Evolutionary conservation across 2,329 filamentous ascomycete genomes (phyloP), one percentile per base, ranked within the genome.

Genomic region (Penicillium sp.): DNA sequence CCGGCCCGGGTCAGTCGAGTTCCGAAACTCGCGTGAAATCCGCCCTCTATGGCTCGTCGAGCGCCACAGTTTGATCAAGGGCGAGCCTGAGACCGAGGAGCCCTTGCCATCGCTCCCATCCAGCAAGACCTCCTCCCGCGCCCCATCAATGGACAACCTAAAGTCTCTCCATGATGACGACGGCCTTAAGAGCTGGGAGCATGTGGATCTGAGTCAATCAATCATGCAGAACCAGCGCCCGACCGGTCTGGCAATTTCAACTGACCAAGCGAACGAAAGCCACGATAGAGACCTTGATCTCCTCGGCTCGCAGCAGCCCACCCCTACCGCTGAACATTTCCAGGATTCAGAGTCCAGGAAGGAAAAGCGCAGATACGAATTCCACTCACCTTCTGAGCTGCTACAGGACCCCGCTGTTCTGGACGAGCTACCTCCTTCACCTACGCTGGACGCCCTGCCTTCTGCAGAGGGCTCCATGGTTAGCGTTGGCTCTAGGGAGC

Each of bases 31-130:
- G 19, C 84, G 84, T 54, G 91, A 94, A 69, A 88, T 93, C 67
- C 87, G 89, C 64, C 93, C 93, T 0, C 78, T 97, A 9, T 93
- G 90, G 74, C 86, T 96, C 23, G 85, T 96, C 7, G 90, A 95
- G 72, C 86, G 81, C 31, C 84, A 81, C 63, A 75, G 77, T 21
- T 62, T 70, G 10, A 69, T 62, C 19, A 81, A 82, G 66, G 68
- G 71, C 19, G 76, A 72, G 61, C 71, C 67, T 17, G 71, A 77
- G 40, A 60, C 62, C 15, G 74, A 78, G 27, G 78, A 79, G 50
- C 67, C 75, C 5, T 71, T 79, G 47, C 81, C 81, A 35, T 79
- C 79, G n/a, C 71, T 84, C 12, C 81, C 81, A 40, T 79, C 79
- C 6, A 83, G 81, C 68, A 75, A 77, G 63, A 75, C 71, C n/a